Evolutionary conservation across 2,329 filamentous ascomycete species (phyloP).

Genomic region (Aspergillus unguis): DNA sequence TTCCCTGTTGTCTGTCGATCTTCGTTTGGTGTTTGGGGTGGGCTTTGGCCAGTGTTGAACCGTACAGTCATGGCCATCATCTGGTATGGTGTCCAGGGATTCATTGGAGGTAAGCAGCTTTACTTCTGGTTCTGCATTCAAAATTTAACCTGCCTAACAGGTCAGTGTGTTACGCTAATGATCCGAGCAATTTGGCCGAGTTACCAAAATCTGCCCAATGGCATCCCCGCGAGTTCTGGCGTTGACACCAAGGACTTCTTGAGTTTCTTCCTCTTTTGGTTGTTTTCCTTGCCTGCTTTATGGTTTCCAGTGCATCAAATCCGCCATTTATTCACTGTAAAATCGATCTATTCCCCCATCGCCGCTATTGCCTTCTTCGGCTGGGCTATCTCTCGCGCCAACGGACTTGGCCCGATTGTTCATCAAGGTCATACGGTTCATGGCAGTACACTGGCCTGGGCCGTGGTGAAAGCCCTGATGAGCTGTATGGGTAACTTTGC

Average conservation of each 20-base stretch:
- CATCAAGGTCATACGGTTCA: conserved; percentile 60
- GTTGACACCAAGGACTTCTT: conserved; percentile 73
- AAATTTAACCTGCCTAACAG: conserved; percentile 32
- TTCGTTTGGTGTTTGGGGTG: conserved; percentile 86
- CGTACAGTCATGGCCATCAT: conserved; percentile 82
- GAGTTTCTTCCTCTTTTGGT: conserved; percentile 86
- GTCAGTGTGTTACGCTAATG: conserved; percentile 82
- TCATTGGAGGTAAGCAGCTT: conserved; percentile 62
- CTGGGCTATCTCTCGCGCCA: conserved; percentile 78
- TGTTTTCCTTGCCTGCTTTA: conserved; percentile 73
- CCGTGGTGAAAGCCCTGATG: conserved; percentile 82
- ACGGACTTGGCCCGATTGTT: conserved; percentile 80
- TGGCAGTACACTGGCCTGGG: conserved; percentile 73
- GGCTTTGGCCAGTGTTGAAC: conserved; percentile 84
- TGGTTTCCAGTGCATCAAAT: conserved; percentile 89
- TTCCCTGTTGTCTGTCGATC: conserved; percentile 77
- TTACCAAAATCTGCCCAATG: conserved; percentile 62
- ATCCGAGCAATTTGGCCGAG: conserved; percentile 75
- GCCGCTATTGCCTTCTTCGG: conserved; percentile 85
- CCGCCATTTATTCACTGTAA: conserved; percentile 85
- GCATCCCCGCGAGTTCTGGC: conserved; percentile 61
- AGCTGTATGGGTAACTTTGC: conserved; percentile 86
- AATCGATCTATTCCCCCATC: conserved; percentile 76
- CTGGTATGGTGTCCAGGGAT: conserved; percentile 73
- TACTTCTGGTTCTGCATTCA: not conserved